Evolutionary conservation across 2,329 filamentous ascomycete species (phyloP).

Genomic region (Epichloe uncinata): DNA sequence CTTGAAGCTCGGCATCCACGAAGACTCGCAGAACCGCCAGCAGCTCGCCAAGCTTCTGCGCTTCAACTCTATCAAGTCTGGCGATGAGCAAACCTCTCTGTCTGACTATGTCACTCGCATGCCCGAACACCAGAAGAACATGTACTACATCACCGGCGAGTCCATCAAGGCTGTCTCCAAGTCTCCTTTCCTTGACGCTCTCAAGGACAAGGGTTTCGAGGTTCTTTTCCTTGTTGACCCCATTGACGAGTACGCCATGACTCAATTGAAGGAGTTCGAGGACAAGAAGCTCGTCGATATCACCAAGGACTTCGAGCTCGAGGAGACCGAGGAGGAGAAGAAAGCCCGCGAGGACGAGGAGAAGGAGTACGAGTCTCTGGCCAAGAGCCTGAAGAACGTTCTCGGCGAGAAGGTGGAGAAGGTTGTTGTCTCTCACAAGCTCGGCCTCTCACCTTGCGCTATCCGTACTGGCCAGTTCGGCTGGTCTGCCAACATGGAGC

Average conservation of each 20-base stretch:
- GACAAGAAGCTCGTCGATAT: constrained; percentile 99
- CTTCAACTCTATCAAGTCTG: constrained; percentile 98
- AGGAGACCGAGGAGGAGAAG: constrained; percentile 99
- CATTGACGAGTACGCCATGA: constrained; percentile 99
- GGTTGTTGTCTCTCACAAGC: constrained; percentile 97
- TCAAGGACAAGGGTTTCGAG: constrained; percentile 99
- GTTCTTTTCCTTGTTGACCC: constrained; percentile 98
- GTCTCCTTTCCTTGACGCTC: constrained; percentile 96
- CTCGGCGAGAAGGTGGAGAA: constrained; percentile 99
- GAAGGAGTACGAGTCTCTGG: constrained; percentile 92
- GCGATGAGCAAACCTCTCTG: constrained; percentile 88
- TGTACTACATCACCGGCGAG: constrained; percentile 99
- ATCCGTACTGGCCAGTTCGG: constrained; percentile 99
- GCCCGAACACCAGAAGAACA: constrained; percentile 99
- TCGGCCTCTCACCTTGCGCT: constrained; percentile 84
- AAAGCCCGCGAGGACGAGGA: constrained; percentile 84
- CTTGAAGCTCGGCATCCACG: constrained; percentile 99
- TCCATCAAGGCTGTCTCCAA: constrained; percentile 95
- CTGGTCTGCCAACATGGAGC: constrained; percentile 99
- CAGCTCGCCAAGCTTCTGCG: constrained; percentile 94
- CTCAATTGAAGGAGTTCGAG: constrained; percentile 99
- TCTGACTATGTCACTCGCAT: constrained; percentile 97
- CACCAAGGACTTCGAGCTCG: constrained; percentile 99
- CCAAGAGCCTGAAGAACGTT: constrained; percentile 98
- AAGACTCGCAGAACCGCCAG: constrained; percentile 94